Percentiles rank a stretch among this genome's conserved stretches.
phyloP scores from a whole-genome alignment of 768 basidiomycete genomes.

The Mycena chlorophos region DNA sequence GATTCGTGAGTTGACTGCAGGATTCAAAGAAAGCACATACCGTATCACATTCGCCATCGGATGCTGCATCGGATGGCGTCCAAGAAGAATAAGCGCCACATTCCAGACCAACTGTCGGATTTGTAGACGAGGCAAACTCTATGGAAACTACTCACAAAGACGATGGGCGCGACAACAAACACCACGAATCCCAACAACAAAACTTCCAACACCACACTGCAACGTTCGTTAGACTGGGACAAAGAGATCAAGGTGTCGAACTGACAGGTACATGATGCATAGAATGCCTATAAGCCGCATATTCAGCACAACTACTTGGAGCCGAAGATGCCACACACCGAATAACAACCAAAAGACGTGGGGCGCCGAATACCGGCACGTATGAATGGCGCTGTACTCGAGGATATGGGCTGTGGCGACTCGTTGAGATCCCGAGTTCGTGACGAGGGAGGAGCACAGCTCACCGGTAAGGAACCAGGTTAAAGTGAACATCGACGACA shows the following conservation, averaged over 20 bases:
- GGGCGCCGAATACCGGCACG: constrained; percentile 72
- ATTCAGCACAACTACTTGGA: background rate
- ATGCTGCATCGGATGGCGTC: constrained; percentile 77
- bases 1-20: background rate
- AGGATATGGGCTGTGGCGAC: constrained; percentile 60
- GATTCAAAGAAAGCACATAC: background rate
- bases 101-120: constrained; percentile 67
- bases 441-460: background rate
- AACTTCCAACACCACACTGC: constrained; percentile 53
- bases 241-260: constrained; percentile 30
- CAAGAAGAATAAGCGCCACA: constrained; percentile 74
- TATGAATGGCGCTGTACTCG: constrained; percentile 71
- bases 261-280: constrained; percentile 76
- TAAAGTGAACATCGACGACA: constrained; percentile 70
- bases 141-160: constrained; percentile 53
- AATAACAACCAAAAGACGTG: constrained; percentile 89
- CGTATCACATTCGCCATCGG: constrained; percentile 68
- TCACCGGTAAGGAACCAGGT: constrained; percentile 70
- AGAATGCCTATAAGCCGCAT: constrained; percentile 46
- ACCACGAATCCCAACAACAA: constrained; percentile 73
- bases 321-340: constrained; percentile 29
- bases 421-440: background rate
- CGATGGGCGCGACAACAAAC: constrained; percentile 74
- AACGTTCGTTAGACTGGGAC: background rate
- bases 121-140: background rate